phyloP scores from a whole-genome alignment of 2,329 filamentous ascomycete genomes.

The Neoscytalidium dimidiatum region DNA sequence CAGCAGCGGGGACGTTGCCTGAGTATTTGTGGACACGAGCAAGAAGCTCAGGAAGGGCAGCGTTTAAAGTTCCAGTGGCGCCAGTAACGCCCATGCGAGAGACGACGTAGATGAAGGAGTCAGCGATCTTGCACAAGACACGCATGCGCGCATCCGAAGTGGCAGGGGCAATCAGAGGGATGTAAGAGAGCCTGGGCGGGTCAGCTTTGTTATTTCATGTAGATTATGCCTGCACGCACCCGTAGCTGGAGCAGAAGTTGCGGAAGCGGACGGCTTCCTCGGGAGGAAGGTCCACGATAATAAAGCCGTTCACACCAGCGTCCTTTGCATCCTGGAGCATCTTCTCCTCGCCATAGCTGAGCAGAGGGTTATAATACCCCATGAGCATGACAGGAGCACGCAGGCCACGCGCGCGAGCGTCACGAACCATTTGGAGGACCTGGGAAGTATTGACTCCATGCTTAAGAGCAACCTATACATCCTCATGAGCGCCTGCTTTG shows the following conservation, averaged over 20 bases:
- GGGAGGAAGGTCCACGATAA: conserved; percentile 91
- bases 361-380: conserved; percentile 97
- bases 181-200: conserved; percentile 83
- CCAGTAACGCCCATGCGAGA: conserved; percentile 97
- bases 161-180: conserved; percentile 92
- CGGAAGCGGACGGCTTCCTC: conserved; percentile 95
- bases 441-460: conserved; percentile 84
- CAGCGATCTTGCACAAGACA: conserved; percentile 91
- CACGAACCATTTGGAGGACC: conserved; percentile 80
- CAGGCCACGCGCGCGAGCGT: conserved; percentile 75
- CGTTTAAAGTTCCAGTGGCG: conserved; percentile 78
- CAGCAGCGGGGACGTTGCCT: conserved; percentile 83
- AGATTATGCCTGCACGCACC: no score
- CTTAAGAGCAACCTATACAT: conserved; percentile 65
- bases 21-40: conserved; percentile 89
- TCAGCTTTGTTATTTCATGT: no score
- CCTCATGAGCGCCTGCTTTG: neutral
- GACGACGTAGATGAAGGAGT: conserved; percentile 98
- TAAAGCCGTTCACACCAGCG: conserved; percentile 91
- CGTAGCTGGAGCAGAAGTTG: conserved; percentile 75
- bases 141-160: conserved; percentile 94
- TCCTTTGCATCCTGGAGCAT: conserved; percentile 82
- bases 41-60: conserved; percentile 78
- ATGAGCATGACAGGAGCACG: conserved; percentile 86
- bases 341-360: conserved; percentile 90